Evolutionary conservation across 306 rosid species (phyloP).

Genomic region (Sicyos edulis): DNA sequence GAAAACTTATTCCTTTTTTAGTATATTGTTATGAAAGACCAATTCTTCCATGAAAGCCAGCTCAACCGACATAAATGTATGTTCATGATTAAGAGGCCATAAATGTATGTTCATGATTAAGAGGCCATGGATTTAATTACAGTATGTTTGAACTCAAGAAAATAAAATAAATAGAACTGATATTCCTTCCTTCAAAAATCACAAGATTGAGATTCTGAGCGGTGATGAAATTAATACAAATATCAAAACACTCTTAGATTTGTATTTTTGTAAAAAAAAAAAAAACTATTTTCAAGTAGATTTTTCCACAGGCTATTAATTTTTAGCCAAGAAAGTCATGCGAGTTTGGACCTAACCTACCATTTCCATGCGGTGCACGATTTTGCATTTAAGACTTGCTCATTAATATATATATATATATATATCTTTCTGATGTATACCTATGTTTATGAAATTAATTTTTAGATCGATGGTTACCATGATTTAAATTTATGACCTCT

Average conservation of each 20-base stretch:
- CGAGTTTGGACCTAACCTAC: not conserved
- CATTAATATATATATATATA: not conserved
- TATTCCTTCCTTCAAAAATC: not conserved
- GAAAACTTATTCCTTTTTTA: not conserved
- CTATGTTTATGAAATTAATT: too few species aligned
- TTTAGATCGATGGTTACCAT: too few species aligned
- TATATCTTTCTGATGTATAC: too few species aligned
- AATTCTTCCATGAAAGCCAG: not conserved
- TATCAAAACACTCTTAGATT: not conserved
- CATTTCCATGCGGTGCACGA: not conserved
- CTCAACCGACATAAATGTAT: too few species aligned
- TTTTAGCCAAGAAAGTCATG: not conserved
- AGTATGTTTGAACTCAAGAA: too few species aligned
- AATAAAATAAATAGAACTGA: not conserved
- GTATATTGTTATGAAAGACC: not conserved
- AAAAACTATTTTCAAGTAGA: not conserved
- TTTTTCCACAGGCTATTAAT: not conserved
- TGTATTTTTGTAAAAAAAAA: not conserved
- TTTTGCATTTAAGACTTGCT: not conserved
- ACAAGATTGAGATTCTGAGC: not conserved
- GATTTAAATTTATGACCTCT: too few species aligned
- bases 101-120: too few species aligned
- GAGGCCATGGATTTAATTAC: too few species aligned
- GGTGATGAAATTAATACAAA: not conserved
- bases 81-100: too few species aligned